Percentiles rank a stretch among this genome's conserved stretches.
Conservation (phyloP, 2,329 filamentous ascomycete species). For the Fusarium pseudograminearum region DNA sequence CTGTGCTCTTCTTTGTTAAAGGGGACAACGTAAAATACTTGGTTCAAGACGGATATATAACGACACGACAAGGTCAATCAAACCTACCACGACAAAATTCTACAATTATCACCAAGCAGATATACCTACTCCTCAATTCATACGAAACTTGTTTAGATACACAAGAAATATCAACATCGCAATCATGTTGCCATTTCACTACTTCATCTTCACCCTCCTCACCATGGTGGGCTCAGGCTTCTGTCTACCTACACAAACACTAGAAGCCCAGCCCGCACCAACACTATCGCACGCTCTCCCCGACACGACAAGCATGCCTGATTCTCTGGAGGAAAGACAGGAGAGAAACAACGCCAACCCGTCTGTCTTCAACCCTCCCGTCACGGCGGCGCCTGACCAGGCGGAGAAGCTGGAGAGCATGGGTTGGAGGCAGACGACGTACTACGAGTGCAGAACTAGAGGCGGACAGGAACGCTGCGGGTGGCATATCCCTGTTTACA, state of each 20-base stretch:
- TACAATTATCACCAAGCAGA: not conserved
- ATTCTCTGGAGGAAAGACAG: constrained; percentile 19
- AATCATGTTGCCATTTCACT: constrained; percentile 20
- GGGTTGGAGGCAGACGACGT: constrained; percentile 52
- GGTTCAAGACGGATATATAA: constrained; percentile 25
- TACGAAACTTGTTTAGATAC: not conserved
- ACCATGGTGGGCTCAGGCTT: constrained; percentile 15
- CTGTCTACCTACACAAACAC: constrained; percentile 34
- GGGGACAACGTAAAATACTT: constrained; percentile 7
- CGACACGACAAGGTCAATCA: constrained; percentile 18
- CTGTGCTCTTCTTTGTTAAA: constrained; percentile 31
- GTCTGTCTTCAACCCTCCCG: constrained; percentile 48
- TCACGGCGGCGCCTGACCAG: constrained; percentile 51
- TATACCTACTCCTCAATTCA: not conserved
- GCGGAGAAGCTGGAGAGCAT: constrained; percentile 47
- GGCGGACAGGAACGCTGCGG: constrained; percentile 51
- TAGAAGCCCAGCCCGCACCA: constrained; percentile 16
- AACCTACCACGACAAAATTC: constrained; percentile 1
- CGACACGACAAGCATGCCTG: constrained; percentile 17
- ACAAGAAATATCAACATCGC: not conserved
- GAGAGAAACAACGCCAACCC: constrained; percentile 35
- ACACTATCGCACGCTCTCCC: constrained; percentile 10
- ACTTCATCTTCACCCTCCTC: constrained; percentile 17
- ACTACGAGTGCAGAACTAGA: constrained; percentile 51
- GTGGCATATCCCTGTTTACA: constrained; percentile 53